These are phyloP conservation scores for Sporothrix euskadiensis DNA, from an alignment of 2,329 filamentous ascomycete species.

Conservation along the genomic window DNA sequence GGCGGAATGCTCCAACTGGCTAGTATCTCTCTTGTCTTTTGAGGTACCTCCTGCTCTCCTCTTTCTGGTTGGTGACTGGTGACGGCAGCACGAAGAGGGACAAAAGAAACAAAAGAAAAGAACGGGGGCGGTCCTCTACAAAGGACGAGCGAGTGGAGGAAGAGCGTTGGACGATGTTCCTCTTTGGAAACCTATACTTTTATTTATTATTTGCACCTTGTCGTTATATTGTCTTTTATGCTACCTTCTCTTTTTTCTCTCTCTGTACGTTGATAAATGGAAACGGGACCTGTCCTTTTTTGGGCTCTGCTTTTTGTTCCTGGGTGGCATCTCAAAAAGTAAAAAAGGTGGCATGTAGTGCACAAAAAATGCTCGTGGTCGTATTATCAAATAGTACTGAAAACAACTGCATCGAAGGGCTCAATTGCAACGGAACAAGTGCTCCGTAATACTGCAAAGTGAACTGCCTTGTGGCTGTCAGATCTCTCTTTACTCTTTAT, in stretches of 20 bases:
- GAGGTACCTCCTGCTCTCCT: not conserved
- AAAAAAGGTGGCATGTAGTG: not conserved
- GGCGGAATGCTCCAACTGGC: not conserved
- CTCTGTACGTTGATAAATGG: constrained; percentile 23
- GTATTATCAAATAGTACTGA: not conserved
- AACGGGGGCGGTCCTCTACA: not conserved
- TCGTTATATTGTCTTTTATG: constrained; percentile 19
- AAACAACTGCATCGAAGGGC: not conserved
- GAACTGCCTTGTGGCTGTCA: not conserved
- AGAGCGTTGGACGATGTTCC: constrained; percentile 17
- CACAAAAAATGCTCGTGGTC: not conserved
- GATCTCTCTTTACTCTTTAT: not conserved
- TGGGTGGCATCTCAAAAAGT: not conserved
- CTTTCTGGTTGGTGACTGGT: not conserved
- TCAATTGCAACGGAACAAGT: not conserved
- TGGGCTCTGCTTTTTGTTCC: constrained; percentile 11
- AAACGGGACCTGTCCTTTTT: constrained; percentile 5
- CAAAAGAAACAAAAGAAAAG: not conserved
- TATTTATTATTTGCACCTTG: constrained; percentile 18
- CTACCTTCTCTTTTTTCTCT: not conserved
- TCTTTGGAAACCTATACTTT: constrained; percentile 10
- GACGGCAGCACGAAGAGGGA: not conserved
- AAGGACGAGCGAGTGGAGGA: constrained; percentile 11
- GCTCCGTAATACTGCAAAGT: too few species aligned
- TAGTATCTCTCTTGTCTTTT: not conserved